Percentiles rank a stretch among this genome's conserved stretches.
phyloP scores from a whole-genome alignment of 768 basidiomycete species.

The Ramaria sp. region DNA sequence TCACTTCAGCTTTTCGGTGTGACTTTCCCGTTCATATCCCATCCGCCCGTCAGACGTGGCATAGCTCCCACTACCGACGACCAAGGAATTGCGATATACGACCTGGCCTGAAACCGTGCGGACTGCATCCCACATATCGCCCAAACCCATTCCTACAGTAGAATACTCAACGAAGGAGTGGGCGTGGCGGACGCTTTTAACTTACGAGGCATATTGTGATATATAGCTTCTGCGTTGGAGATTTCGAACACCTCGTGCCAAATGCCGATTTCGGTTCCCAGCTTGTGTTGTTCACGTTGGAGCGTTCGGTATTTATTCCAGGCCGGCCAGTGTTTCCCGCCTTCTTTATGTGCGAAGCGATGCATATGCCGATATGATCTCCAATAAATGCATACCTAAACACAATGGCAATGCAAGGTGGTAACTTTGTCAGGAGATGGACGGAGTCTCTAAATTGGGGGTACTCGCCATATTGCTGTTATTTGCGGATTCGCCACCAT shows the following conservation, averaged over 20 bases:
- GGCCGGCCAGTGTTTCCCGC: conserved; percentile 1
- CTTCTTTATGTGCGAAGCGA: conserved; percentile 7
- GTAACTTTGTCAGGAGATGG: background rate
- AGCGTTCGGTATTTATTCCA: conserved; percentile 1
- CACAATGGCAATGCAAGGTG: no score
- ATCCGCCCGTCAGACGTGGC: conserved; percentile 1
- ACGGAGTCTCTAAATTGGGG: background rate
- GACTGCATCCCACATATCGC: conserved; percentile 8
- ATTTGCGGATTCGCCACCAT: background rate
- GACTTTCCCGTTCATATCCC: background rate
- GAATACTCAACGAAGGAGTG: background rate
- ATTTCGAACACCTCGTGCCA: conserved; percentile 9
- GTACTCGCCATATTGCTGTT: conserved; percentile 6
- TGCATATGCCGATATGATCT: conserved; percentile 6
- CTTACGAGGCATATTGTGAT: conserved; percentile 9
- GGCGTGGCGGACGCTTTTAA: background rate
- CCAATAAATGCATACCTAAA: conserved; percentile 7
- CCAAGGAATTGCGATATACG: conserved; percentile 8
- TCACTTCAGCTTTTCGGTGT: no score
- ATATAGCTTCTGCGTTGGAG: conserved; percentile 9
- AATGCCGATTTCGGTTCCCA: conserved; percentile 5
- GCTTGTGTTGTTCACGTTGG: background rate
- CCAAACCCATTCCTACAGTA: conserved; percentile 3
- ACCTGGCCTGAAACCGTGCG: background rate
- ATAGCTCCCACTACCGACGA: conserved; percentile 1